Base-by-base conservation (phyloP, 2,329 filamentous ascomycete species). In the Ceratocystis variospora region DNA sequence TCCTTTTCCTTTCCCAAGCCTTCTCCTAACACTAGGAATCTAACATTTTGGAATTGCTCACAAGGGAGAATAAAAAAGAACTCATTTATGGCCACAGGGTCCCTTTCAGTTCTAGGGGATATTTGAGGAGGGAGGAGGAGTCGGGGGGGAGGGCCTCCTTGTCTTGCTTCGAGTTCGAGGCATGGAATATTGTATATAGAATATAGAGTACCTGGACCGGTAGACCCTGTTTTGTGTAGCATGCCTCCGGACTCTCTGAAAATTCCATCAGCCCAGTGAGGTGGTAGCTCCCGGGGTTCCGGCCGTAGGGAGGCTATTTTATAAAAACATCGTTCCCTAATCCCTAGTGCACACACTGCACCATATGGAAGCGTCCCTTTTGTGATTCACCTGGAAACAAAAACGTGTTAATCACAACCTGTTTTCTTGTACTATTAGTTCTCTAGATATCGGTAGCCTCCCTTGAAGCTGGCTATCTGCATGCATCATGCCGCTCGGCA, bases 121-220 rank as follows among this genome's bases (percentile, higher is more conserved):
- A n/a, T 17, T 17, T 28, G 33, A 59, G 10, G 37, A 8, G n/a
- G 28, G 37, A 10, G 37, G 10, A 22, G 22, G 22, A 1, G 22
- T 22, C 22, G 22, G 22, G 22, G 22, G 22, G 37, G 37, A 10
- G 10, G 19, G 28, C 5, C 55, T 15, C 8, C 15, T 33, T 59
- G 55, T 59, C 55, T 37, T 59, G 25, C 28, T 59, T 59, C 55
- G 55, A 59, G 53, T 59, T 59, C 55, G 55, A 59, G 53, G 53
- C 53, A 57, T 33, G 12, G 53, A 57, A 57, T 57, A 41, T 15
- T 15, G 10, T 41, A 17, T 12, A 33, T 57, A 31, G 28, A 57
- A n/a, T 12, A 28, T 7, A 41, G 37, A 41, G 12, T 12, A 12
- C 37, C 37, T 15, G 1, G 12, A 41, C 37, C 10, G 37, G 12